Percentiles rank a stretch among this genome's conserved stretches.
These are phyloP conservation scores for Elongisporangium prolatum DNA, from an alignment of 352 stramenopile species.

Conservation along the genomic window DNA sequence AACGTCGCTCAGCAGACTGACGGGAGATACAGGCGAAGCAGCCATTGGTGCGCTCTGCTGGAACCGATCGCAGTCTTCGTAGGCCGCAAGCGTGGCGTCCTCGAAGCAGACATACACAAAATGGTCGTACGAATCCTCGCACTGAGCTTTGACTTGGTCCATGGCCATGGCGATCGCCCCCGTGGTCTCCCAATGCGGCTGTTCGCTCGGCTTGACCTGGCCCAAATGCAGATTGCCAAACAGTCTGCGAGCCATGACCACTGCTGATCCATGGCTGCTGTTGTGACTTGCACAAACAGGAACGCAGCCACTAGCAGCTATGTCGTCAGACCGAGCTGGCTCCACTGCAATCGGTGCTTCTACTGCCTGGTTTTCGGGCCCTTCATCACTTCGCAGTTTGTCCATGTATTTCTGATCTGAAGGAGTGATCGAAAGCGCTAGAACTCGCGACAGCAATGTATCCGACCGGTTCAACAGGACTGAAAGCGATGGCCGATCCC, in stretches of 20 bases:
- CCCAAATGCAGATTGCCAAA: conserved; percentile 39
- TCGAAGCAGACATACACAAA: conserved; percentile 47
- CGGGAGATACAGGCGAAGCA: neutral
- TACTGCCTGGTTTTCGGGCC: neutral
- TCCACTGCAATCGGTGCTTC: neutral
- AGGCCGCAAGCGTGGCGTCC: neutral
- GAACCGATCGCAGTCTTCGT: conserved; percentile 10
- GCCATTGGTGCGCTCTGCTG: neutral
- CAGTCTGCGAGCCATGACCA: neutral
- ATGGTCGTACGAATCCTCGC: conserved; percentile 38
- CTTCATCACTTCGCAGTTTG: neutral
- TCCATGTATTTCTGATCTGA: conserved; percentile 20
- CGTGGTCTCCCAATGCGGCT: conserved; percentile 7
- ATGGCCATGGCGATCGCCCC: conserved; percentile 20
- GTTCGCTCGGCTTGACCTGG: neutral
- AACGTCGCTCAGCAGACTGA: conserved; percentile 19
- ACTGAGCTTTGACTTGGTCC: conserved; percentile 24
- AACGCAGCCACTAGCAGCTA: neutral
- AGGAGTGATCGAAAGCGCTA: conserved; percentile 17
- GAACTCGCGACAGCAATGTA: conserved; percentile 21
- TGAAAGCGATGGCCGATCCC: conserved; percentile 17
- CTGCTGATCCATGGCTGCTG: neutral
- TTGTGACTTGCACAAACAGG: neutral
- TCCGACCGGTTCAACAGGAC: conserved; percentile 13
- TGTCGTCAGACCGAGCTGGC: neutral